Evolutionary conservation across 495 filamentous ascomycete species (phyloP).

Genomic region (Penicillium arizonense): DNA sequence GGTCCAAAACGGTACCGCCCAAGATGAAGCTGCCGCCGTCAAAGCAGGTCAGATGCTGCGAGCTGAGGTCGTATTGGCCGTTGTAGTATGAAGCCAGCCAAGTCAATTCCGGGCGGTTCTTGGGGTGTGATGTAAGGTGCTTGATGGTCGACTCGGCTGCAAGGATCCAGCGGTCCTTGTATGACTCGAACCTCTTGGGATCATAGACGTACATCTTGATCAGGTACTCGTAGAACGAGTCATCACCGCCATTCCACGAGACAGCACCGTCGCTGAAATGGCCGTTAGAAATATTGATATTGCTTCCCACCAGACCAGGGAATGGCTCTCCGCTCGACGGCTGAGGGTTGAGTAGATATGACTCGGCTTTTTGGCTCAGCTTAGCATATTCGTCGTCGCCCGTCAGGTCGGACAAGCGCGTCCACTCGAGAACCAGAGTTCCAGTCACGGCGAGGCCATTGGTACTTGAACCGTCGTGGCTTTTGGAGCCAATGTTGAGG

Average conservation of each 20-base stretch:
- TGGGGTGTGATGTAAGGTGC: constrained; percentile 71
- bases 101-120: constrained; percentile 66
- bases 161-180: constrained; percentile 71
- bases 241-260: constrained; percentile 77
- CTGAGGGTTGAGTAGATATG: constrained; percentile 65
- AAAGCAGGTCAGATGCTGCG: constrained; percentile 78
- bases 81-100: constrained; percentile 67
- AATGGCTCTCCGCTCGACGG: constrained; percentile 67
- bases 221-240: constrained; percentile 89
- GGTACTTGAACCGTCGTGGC: constrained; percentile 46
- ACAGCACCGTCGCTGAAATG: constrained; percentile 63
- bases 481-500: constrained; percentile 54
- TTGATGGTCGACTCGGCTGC: constrained; percentile 77
- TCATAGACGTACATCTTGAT: constrained; percentile 94
- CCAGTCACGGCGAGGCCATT: constrained; percentile 73
- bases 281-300: constrained; percentile 64
- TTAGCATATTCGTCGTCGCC: constrained; percentile 63
- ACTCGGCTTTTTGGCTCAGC: constrained; percentile 67
- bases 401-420: constrained; percentile 74
- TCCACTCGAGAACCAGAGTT: constrained; percentile 83
- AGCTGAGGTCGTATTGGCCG: constrained; percentile 47
- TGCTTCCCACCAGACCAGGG: constrained; percentile 72
- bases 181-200: constrained; percentile 56
- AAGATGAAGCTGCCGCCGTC: constrained; percentile 85
- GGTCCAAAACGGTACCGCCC: constrained; percentile 68